Conservation (phyloP, 176 grass and related monocot genomes). For the Zizania latifolia region DNA sequence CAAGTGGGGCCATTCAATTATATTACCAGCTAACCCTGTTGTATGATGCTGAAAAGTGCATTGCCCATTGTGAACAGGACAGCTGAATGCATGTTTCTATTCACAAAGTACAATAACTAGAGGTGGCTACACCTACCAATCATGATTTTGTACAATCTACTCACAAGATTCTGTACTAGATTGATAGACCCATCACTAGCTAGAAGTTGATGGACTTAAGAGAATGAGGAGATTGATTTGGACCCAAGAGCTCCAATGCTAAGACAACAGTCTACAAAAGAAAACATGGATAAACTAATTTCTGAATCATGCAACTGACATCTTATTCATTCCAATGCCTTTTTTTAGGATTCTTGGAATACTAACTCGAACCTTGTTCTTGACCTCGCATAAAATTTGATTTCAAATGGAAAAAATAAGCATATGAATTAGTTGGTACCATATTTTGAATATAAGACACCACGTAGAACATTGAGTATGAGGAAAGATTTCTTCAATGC, state of each 20-base stretch:
- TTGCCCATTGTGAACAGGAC: not conserved
- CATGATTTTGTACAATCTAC: not conserved
- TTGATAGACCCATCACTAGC: not conserved
- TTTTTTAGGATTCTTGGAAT: not conserved
- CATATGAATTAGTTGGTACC: not conserved
- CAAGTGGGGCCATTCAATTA: not conserved
- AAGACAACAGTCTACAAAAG: not conserved
- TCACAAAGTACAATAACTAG: not conserved
- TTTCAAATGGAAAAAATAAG: not conserved
- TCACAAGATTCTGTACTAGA: not conserved
- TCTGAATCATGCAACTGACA: not conserved
- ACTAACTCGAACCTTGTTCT: not conserved
- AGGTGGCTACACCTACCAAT: not conserved
- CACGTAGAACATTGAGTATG: not conserved
- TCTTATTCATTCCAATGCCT: not conserved
- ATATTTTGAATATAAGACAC: not conserved
- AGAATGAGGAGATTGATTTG: not conserved
- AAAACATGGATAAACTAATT: not conserved
- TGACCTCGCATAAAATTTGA: not conserved
- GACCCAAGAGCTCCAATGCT: not conserved
- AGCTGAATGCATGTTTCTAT: not conserved
- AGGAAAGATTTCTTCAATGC: not conserved
- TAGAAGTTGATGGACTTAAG: not conserved
- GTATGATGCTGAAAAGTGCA: not conserved
- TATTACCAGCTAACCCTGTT: not conserved